These are phyloP conservation scores for Paramecium bursaria DNA, from an alignment of 73 alveolate species.

Conservation along the genomic window DNA sequence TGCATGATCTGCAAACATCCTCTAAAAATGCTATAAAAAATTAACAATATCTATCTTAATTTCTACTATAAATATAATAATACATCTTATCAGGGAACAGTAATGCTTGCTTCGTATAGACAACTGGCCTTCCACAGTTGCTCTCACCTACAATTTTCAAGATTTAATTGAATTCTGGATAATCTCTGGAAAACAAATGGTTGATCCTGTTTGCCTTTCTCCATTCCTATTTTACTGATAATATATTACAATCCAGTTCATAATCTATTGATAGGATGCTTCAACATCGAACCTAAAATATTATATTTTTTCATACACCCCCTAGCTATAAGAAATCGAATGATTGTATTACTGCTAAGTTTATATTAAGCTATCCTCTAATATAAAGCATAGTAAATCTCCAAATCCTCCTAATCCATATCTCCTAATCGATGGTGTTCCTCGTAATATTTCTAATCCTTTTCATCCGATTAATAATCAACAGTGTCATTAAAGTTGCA, in stretches of 20 bases:
- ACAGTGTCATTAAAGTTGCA: conserved; percentile 20
- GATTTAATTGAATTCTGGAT: conserved; percentile 20
- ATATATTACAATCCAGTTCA: conserved; percentile 48
- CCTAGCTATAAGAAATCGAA: conserved; percentile 39
- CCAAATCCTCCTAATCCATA: conserved; percentile 25
- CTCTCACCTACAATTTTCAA: conserved; percentile 26
- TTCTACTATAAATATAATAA: background rate
- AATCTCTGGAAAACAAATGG: background rate
- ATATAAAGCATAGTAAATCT: conserved; percentile 10
- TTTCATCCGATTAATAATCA: conserved; percentile 23
- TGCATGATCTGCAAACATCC: conserved; percentile 51
- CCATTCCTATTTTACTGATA: conserved; percentile 27
- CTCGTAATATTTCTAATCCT: background rate
- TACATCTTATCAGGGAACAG: conserved; percentile 44
- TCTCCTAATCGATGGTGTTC: conserved; percentile 22
- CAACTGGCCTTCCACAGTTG: conserved; percentile 18
- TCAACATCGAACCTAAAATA: conserved; percentile 54
- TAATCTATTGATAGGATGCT: conserved; percentile 24
- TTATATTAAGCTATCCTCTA: conserved; percentile 16
- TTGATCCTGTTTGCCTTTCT: conserved; percentile 19
- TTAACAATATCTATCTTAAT: conserved; percentile 26
- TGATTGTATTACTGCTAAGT: conserved; percentile 28
- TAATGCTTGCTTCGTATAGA: conserved; percentile 27
- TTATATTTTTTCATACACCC: conserved; percentile 39
- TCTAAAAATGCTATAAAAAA: conserved; percentile 41